These are phyloP conservation scores for Ustilago esculenta DNA, from an alignment of 1,284 basidiomycete genomes.

Conservation along the genomic window DNA sequence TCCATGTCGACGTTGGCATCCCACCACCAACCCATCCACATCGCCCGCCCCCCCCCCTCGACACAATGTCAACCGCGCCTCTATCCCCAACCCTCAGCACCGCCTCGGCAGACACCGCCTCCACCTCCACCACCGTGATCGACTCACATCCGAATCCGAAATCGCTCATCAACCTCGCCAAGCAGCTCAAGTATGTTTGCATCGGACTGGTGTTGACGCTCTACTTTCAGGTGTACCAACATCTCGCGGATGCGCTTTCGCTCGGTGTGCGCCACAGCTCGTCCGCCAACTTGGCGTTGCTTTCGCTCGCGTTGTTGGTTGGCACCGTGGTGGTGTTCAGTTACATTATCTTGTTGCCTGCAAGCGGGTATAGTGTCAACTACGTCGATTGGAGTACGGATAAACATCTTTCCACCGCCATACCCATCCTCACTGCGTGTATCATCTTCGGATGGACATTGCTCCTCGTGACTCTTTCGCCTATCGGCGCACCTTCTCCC, in stretches of 20 bases:
- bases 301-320: constrained; percentile 15
- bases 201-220: constrained; percentile 19
- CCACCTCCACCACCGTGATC: constrained; percentile 28
- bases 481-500: constrained; percentile 39
- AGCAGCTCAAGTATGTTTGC: constrained; percentile 49
- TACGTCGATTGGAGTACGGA: constrained; percentile 41
- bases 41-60: neutral
- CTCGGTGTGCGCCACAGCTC: neutral
- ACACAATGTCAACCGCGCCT: neutral
- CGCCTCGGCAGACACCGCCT: constrained; percentile 21
- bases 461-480: constrained; percentile 32
- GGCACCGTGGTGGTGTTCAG: constrained; percentile 34
- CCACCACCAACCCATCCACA: constrained; percentile 1
- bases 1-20: no score
- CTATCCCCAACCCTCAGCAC: constrained; percentile 20
- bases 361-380: constrained; percentile 23
- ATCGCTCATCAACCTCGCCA: constrained; percentile 39
- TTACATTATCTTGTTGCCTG: constrained; percentile 35
- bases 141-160: constrained; percentile 27
- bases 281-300: constrained; percentile 11
- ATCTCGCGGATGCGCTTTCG: constrained; percentile 23
- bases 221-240: constrained; percentile 43
- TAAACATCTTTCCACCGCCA: constrained; percentile 6
- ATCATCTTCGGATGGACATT: constrained; percentile 41
- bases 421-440: constrained; percentile 33